These are phyloP conservation scores for Iberis amara DNA, from an alignment of 441 rosid species.

Conservation along the genomic window DNA sequence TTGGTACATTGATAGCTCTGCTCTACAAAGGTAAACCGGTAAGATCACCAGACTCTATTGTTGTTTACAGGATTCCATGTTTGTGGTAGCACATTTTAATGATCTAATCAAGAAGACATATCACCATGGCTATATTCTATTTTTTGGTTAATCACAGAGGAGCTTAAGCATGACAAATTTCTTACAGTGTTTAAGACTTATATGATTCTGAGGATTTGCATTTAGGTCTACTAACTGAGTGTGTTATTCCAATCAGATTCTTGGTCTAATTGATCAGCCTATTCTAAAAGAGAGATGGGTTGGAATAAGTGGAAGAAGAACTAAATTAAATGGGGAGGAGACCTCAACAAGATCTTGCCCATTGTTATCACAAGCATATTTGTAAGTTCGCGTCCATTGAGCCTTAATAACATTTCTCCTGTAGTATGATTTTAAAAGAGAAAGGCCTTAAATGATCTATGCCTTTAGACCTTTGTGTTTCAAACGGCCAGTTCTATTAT, in stretches of 20 bases:
- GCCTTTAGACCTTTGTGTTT: background rate
- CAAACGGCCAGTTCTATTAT: slow-evolving; percentile 14
- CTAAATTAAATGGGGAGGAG: slow-evolving; percentile 70
- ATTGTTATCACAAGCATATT: slow-evolving; percentile 64
- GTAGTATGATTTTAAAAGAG: slow-evolving; percentile 15
- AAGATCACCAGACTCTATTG: slow-evolving; percentile 30
- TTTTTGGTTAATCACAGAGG: background rate
- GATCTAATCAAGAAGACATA: background rate
- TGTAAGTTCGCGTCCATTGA: slow-evolving; percentile 45
- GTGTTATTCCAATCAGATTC: slow-evolving; percentile 46
- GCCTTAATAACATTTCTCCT: background rate
- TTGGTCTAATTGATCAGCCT: slow-evolving; percentile 90
- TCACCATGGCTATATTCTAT: background rate
- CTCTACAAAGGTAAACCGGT: slow-evolving; percentile 79
- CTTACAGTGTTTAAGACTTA: background rate
- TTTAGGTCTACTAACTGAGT: slow-evolving; percentile 17
- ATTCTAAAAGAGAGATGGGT: slow-evolving; percentile 85
- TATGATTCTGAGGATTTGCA: slow-evolving; percentile 17
- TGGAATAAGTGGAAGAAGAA: slow-evolving; percentile 70
- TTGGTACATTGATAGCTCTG: slow-evolving; percentile 91
- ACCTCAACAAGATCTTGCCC: slow-evolving; percentile 64
- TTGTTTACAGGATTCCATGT: slow-evolving; percentile 22
- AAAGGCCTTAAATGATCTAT: background rate
- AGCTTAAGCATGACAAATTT: slow-evolving; percentile 15
- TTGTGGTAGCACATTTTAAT: slow-evolving; percentile 1